These are phyloP conservation scores for Kwoniella shandongensis DNA, from an alignment of 768 basidiomycete genomes.

Conservation along the genomic window DNA sequence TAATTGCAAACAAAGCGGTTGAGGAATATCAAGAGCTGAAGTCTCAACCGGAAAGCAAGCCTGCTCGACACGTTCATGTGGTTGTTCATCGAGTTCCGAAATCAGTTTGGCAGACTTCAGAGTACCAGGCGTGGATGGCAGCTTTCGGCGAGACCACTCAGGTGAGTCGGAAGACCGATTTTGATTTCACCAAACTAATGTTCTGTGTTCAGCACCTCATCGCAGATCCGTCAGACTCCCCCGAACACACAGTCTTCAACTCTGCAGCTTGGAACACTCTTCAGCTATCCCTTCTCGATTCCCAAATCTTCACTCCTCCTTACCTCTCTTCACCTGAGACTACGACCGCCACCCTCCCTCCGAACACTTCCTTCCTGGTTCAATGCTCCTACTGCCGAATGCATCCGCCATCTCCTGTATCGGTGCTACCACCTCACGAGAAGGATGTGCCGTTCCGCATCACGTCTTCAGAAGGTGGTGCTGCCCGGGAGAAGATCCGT, in stretches of 20 bases:
- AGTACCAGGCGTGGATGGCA: constrained; percentile 72
- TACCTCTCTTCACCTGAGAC: constrained; percentile 56
- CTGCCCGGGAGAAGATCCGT: constrained; percentile 54
- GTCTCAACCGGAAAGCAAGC: constrained; percentile 51
- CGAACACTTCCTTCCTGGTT: constrained; percentile 57
- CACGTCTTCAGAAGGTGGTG: constrained; percentile 28
- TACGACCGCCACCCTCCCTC: constrained; percentile 58
- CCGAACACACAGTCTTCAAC: constrained; percentile 72
- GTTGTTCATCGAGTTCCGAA: constrained; percentile 69
- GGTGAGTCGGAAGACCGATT: constrained; percentile 57
- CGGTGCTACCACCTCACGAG: constrained; percentile 21
- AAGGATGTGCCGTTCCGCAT: constrained; percentile 28
- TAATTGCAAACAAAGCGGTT: constrained; percentile 24
- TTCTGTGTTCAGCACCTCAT: constrained; percentile 69
- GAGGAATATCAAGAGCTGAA: constrained; percentile 17
- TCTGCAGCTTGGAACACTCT: constrained; percentile 71
- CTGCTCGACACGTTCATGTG: constrained; percentile 44
- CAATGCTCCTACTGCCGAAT: constrained; percentile 35
- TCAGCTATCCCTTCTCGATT: constrained; percentile 69
- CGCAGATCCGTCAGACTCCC: constrained; percentile 63
- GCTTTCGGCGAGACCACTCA: constrained; percentile 64
- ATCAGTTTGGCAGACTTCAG: constrained; percentile 66
- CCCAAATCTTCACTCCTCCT: constrained; percentile 70
- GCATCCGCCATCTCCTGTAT: constrained; percentile 28
- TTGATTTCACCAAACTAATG: constrained; percentile 6